Base-by-base conservation (phyloP, 805 yeast species). In the Ogataea salicorniae region DNA sequence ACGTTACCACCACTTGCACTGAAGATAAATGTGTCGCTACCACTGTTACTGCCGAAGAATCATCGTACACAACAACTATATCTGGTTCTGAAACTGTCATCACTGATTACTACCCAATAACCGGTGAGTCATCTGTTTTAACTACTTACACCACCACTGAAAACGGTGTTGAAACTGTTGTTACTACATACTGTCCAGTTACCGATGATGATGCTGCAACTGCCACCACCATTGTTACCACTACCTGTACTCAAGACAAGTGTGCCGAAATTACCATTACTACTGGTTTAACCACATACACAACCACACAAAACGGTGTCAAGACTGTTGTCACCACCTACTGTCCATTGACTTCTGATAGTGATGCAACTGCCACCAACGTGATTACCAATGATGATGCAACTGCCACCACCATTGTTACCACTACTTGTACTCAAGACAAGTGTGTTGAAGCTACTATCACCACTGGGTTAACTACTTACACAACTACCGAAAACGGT, bases 161-260 rank as follows among this genome's bases (percentile, higher is more conserved):
- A 23, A 51, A 61, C 44, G 74, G 69, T 15, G 59, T 54, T 20
- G 62, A 52, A 42, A 69, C 74, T 22, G 62, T 67, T 36, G 61
- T 63, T 61, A 69, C 77, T 48, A 71, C 76, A 23, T 67, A 62
- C 62, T 66, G 71, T 53, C 71, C 55, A 40, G 23, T 49, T n/a
- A 42, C 54, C 2, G 49, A 46, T 33, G 16, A 46, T 15, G 15
- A 44, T 22, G 26, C 51, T 15, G 18, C 47, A 13, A 22, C 45
- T 34, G 41, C 37, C 46, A 31, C 37, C 38, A 26, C 44, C 31
- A n/a, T 13, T 46, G 37, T 41, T 15, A 34, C 39, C 13, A 34
- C 49, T 22, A 22, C 41, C 7, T 38, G 41, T 38, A 13, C 40
- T 34, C 37, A 18, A 18, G 41, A 26, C 40, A 33, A 7, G 8